A percentile compares a stretch with the other conserved stretches of the same genome.
Conservation (phyloP, 1,139 yeast genomes). For the Yamadazyma oceani region DNA sequence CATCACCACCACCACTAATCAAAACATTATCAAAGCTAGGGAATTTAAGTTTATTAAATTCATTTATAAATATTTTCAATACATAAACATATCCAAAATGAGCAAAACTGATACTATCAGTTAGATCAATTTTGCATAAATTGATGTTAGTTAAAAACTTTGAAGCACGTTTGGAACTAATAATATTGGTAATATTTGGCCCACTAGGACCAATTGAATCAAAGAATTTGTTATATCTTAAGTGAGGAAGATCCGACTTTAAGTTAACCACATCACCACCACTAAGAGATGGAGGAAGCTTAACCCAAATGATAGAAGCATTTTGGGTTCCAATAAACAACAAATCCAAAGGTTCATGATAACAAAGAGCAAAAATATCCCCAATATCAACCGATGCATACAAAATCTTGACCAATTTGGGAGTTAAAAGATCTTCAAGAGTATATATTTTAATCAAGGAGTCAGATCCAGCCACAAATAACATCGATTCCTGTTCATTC, state of each 20-base stretch:
- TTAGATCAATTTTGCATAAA: slow-evolving; percentile 66
- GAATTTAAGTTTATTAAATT: slow-evolving; percentile 22
- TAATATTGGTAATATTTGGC: slow-evolving; percentile 26
- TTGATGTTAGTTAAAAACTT: slow-evolving; percentile 14
- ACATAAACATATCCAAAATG: slow-evolving; percentile 90
- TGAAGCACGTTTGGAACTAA: slow-evolving; percentile 7
- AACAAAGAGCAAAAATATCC: slow-evolving; percentile 82
- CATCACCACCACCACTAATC: slow-evolving; percentile 85
- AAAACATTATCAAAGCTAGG: slow-evolving; percentile 22
- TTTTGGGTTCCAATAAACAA: slow-evolving; percentile 89
- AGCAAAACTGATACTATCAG: slow-evolving; percentile 73
- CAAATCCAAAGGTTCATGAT: slow-evolving; percentile 60
- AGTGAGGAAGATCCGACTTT: slow-evolving; percentile 59
- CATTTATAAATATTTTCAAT: slow-evolving; percentile 42
- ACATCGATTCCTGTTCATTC: slow-evolving; percentile 55
- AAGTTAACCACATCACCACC: background rate
- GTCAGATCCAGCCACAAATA: slow-evolving; percentile 89
- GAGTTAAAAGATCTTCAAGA: slow-evolving; percentile 23
- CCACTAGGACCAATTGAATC: slow-evolving; percentile 91
- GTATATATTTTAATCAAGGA: slow-evolving; percentile 87
- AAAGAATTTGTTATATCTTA: slow-evolving; percentile 81
- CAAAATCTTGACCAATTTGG: slow-evolving; percentile 56
- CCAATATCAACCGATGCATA: slow-evolving; percentile 89
- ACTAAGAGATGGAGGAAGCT: slow-evolving; percentile 6
- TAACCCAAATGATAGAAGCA: slow-evolving; percentile 75